Conservation (phyloP, 257 asterid genomes). For the Penstemon davidsonii region DNA sequence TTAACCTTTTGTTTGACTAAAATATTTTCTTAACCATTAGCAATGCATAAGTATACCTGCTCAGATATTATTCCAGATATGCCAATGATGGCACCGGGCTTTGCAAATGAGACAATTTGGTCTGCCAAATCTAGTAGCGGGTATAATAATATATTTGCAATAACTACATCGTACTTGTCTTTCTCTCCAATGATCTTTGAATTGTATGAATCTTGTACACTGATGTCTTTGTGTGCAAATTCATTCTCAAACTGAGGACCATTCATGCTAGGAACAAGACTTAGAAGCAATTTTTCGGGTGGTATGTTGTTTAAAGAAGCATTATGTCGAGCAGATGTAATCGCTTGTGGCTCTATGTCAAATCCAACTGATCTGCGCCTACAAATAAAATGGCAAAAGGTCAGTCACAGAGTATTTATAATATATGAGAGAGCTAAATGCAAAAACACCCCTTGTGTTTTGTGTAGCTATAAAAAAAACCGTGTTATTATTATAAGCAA, state of each 20-base stretch:
- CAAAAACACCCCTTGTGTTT: too few species aligned
- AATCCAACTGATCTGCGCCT: constrained; percentile 89
- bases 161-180: constrained; percentile 65
- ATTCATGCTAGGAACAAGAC: constrained; percentile 56
- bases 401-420: neutral
- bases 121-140: constrained; percentile 82
- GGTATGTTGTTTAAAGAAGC: constrained; percentile 65
- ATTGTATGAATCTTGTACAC: constrained; percentile 30
- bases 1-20: constrained; percentile 1
- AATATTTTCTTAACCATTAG: neutral
- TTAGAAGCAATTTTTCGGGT: constrained; percentile 52
- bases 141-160: constrained; percentile 74
- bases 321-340: constrained; percentile 70
- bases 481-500: too few species aligned
- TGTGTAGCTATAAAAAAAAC: too few species aligned
- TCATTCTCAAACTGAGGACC: constrained; percentile 48
- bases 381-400: constrained; percentile 16
- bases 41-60: constrained; percentile 52
- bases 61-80: constrained; percentile 83
- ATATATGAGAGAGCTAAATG: too few species aligned
- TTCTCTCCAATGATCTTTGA: constrained; percentile 37
- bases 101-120: constrained; percentile 66
- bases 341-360: constrained; percentile 85
- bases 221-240: constrained; percentile 21
- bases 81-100: constrained; percentile 71